phyloP scores from a whole-genome alignment of 768 basidiomycete genomes.

The Clitopilus hobsonii region DNA sequence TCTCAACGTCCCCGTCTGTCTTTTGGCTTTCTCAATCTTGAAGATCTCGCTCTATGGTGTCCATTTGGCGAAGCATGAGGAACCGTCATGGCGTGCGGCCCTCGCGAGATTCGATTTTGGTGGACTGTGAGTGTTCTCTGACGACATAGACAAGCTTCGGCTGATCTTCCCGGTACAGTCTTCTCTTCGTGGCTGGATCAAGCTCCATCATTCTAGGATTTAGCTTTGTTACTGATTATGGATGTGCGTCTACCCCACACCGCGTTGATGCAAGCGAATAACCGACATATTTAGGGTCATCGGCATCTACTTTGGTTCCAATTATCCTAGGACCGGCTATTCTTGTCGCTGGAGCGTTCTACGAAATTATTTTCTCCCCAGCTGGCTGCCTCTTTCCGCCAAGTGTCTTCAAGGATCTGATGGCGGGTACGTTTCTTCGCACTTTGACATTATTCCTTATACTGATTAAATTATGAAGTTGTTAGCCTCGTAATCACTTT shows the following conservation, averaged over 20 bases:
- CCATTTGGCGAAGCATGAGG: constrained; percentile 35
- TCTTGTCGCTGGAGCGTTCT: constrained; percentile 56
- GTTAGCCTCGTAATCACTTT: constrained; percentile 65
- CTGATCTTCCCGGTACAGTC: constrained; percentile 31
- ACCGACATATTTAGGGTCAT: constrained; percentile 46
- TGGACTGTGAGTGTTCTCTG: constrained; percentile 58
- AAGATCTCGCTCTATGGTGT: constrained; percentile 57
- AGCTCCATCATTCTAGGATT: constrained; percentile 75
- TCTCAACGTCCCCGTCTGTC: constrained; percentile 75
- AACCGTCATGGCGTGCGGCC: constrained; percentile 55
- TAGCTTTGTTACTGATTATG: constrained; percentile 62
- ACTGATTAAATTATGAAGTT: constrained; percentile 35
- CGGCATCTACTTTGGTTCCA: constrained; percentile 55
- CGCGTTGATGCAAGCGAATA: constrained; percentile 6
- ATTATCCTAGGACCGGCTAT: constrained; percentile 52
- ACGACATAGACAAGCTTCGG: constrained; percentile 3
- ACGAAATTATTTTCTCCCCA: constrained; percentile 56
- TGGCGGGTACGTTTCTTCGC: constrained; percentile 44
- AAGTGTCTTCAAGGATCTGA: constrained; percentile 52
- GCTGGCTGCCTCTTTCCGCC: constrained; percentile 73
- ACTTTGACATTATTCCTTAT: no score
- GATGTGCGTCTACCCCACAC: constrained; percentile 49
- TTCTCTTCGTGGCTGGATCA: constrained; percentile 73
- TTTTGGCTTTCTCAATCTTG: constrained; percentile 54
- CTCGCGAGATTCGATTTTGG: constrained; percentile 64